A percentile compares a stretch with the other conserved stretches of the same genome.
Conservation (phyloP, 2,329 filamentous ascomycete species). For the Tolypocladium tundrense region DNA sequence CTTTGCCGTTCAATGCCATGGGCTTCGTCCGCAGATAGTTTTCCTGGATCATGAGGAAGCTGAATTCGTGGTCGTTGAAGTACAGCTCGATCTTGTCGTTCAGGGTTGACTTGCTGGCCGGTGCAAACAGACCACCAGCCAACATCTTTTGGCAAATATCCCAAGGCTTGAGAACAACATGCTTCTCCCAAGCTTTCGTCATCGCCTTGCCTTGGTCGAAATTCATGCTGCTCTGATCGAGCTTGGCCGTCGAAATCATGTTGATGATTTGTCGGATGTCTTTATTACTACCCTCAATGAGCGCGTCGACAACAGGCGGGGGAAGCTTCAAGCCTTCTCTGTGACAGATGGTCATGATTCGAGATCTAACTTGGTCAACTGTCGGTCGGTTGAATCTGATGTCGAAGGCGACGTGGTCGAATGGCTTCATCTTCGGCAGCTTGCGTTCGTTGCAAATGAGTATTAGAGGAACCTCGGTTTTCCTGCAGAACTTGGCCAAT, state of each 20-base stretch:
- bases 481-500: conserved; percentile 87
- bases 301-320: conserved; percentile 71
- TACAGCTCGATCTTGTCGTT: conserved; percentile 99
- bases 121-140: conserved; percentile 73
- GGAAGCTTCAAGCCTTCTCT: conserved; percentile 84
- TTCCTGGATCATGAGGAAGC: conserved; percentile 94
- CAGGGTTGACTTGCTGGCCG: conserved; percentile 72
- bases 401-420: conserved; percentile 77
- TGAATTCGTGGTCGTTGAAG: conserved; percentile 98
- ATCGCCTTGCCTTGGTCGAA: conserved; percentile 84
- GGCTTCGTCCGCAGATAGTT: conserved; percentile 88
- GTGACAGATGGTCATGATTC: conserved; percentile 91
- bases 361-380: conserved; percentile 78
- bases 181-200: conserved; percentile 98
- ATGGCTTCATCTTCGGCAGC: conserved; percentile 96
- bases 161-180: conserved; percentile 93
- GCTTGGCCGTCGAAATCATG: conserved; percentile 90
- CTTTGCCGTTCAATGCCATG: conserved; percentile 43
- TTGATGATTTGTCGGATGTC: conserved; percentile 98
- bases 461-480: conserved; percentile 89
- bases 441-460: conserved; percentile 95
- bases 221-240: conserved; percentile 71
- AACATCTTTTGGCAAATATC: conserved; percentile 94
- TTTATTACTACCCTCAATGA: conserved; percentile 91
- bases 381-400: conserved; percentile 83